Base-by-base conservation (phyloP, 495 filamentous ascomycete species). In the Penicillium samsonianum region DNA sequence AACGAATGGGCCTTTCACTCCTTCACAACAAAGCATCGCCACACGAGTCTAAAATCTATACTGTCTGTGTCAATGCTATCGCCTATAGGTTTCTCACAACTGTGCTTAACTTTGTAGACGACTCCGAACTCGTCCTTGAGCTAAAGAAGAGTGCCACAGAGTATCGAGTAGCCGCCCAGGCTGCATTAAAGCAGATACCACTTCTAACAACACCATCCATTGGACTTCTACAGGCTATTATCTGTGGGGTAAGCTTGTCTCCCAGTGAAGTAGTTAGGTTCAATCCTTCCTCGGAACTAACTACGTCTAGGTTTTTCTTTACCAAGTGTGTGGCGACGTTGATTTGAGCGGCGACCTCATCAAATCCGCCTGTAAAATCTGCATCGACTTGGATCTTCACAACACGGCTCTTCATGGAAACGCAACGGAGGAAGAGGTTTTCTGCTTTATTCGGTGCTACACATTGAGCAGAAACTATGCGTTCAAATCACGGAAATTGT, bases 381-480 rank as follows among this genome's bases (percentile, higher is more conserved):
- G 58, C 42, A 60, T 56, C 20, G 65, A 62, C 19, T 17, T 64
- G 2, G 65, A 58, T 17, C 53, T 62, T 37, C 23, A 55, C 12
- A 12, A 22, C 2, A 50, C 7, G 7, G 53, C n/a, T 30, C 17
- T 48, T 3, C 5, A 25, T n/a, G 51, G 33, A 41, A 28, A 19
- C 14, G 9, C 17, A 10, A 51, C 45, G 1, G 57, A 60, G 20
- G 65, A 64, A 25, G 61, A 62, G 38, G 52, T 58, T 14, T 64
- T 58, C 53, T 67, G 65, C 40, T 44, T 67, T 28, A 33, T 67
- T 5, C 62, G 65, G 61, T 67, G 65, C 50, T 67, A 67, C 23
- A 62, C 55, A 25, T 37, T 67, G 33, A 61, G 64, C 37, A 47
- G 57, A 26, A 67, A 64, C 37, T 57, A 67, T 25, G 61, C 61